Base-by-base conservation (phyloP, 306 rosid genomes). In the Cicer chorassanicum region DNA sequence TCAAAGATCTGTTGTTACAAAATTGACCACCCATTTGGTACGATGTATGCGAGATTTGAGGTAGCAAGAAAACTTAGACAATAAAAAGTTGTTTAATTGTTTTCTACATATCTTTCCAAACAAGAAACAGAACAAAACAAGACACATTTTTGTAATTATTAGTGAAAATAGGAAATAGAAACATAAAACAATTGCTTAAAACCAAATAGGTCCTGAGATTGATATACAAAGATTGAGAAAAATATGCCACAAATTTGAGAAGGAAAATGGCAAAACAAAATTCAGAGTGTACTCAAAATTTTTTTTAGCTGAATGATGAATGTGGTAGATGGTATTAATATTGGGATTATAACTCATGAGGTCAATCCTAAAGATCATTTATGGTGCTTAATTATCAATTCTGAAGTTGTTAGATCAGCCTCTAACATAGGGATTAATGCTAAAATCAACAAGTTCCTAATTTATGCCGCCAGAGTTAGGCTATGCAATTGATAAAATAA, bases 191-290 rank as follows among this genome's bases (percentile, higher is more conserved):
- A 4, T 29, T 34, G 34, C 36, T 50, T 36, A 50, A 50, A 50
- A 50, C 36, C 6, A 49, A 34, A 69, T 36, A 49, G 43, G 11
- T 21, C 43, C 5, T 12, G 48, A 16, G 54, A 79, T 67, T 29
- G 29, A 43, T 53, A 65, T 18, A 60, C 19, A 16, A 3, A 55
- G 16, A 56, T 7, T n/a, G 55, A 65, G 75, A 56, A 46, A 24
- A 54, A 38, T 19, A 65, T 72, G 44, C 54, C 78, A 79, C 15
- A 48, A 10, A 18, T 48, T 50, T n/a, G 24, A 38, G 18, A 60
- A 64, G 45, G 40, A 42, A 46, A 46, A 70, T 60, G 45, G 54
- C 9, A 38, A 55, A 40, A 12, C 16, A 39, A 61, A 34, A 45
- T 50, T 10, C 2, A 4, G 10, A 67, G 29, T 0, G 18, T 15